phyloP scores from a whole-genome alignment of 805 yeast genomes.

The Kuraishia molischiana region DNA sequence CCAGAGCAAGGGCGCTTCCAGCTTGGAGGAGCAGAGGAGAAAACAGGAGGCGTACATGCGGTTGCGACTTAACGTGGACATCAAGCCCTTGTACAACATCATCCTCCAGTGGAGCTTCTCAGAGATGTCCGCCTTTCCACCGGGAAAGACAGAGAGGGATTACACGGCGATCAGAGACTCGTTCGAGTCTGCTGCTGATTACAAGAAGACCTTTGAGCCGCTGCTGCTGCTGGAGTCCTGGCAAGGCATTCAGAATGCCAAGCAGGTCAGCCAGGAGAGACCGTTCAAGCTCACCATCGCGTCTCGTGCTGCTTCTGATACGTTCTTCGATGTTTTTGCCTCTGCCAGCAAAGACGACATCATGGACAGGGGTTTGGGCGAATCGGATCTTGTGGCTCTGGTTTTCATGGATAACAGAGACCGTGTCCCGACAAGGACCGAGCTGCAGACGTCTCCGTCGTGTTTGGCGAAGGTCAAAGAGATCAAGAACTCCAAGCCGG shows the following conservation, averaged over 20 bases:
- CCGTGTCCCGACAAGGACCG: not conserved
- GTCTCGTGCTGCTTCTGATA: constrained; percentile 73
- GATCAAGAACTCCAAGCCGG: constrained; percentile 53
- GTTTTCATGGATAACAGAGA: constrained; percentile 37
- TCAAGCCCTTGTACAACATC: constrained; percentile 62
- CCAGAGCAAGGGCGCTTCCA: not conserved
- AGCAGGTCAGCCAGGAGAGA: constrained; percentile 42
- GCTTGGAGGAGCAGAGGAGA: constrained; percentile 30
- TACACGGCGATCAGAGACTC: constrained; percentile 41
- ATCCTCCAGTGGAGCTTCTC: constrained; percentile 74
- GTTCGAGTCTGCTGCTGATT: constrained; percentile 54
- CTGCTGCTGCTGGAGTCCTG: constrained; percentile 82
- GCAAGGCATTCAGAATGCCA: constrained; percentile 77
- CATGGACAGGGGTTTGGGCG: constrained; percentile 47
- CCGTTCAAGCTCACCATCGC: constrained; percentile 69
- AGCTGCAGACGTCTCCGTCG: constrained; percentile 12
- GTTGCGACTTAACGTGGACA: constrained; percentile 63
- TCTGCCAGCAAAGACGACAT: constrained; percentile 47
- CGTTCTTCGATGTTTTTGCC: constrained; percentile 80
- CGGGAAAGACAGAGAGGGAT: constrained; percentile 25
- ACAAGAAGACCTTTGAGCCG: constrained; percentile 66
- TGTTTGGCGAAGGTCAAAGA: constrained; percentile 79
- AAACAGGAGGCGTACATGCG: constrained; percentile 72
- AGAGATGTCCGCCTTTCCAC: constrained; percentile 44
- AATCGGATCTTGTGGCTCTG: constrained; percentile 66